These are phyloP conservation scores for Linnemannia exigua DNA, from an alignment of 192 early-diverging fungal genomes.

Conservation along the genomic window DNA sequence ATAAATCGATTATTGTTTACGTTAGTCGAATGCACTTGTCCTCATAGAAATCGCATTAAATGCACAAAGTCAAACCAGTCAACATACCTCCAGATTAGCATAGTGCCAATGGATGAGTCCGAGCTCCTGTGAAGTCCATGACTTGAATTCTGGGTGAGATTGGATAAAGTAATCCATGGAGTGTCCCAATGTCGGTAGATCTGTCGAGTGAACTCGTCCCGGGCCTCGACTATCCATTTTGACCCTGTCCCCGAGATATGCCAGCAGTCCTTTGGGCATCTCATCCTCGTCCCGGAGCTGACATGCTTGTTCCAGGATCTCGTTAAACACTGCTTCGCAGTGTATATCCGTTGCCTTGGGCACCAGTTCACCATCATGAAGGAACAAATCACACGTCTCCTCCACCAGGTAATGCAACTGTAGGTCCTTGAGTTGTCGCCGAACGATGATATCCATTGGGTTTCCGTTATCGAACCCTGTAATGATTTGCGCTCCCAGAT, in stretches of 20 bases:
- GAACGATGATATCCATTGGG: constrained; percentile 61
- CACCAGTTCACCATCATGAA: constrained; percentile 25
- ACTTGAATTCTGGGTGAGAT: constrained; percentile 44
- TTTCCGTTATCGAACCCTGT: constrained; percentile 65
- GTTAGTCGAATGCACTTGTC: background rate
- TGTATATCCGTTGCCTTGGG: constrained; percentile 42
- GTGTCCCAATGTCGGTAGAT: constrained; percentile 55
- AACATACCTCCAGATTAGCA: constrained; percentile 58
- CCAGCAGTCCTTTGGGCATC: constrained; percentile 1
- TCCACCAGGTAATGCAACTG: constrained; percentile 43
- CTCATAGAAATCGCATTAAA: background rate
- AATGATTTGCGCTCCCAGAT: constrained; percentile 63
- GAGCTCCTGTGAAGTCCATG: constrained; percentile 47
- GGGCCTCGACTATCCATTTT: constrained; percentile 8
- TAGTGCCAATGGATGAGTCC: constrained; percentile 63
- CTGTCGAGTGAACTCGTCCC: constrained; percentile 18
- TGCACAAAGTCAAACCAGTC: background rate
- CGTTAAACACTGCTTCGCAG: constrained; percentile 54
- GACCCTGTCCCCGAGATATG: constrained; percentile 8
- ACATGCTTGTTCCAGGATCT: constrained; percentile 56
- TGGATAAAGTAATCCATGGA: constrained; percentile 62
- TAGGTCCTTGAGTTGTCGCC: constrained; percentile 46
- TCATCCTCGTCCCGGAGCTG: constrained; percentile 18
- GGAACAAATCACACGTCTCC: constrained; percentile 44
- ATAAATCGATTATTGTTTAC: background rate